Base-by-base conservation (phyloP, 352 stramenopile genomes). In the Thalassiosira mediterranea region DNA sequence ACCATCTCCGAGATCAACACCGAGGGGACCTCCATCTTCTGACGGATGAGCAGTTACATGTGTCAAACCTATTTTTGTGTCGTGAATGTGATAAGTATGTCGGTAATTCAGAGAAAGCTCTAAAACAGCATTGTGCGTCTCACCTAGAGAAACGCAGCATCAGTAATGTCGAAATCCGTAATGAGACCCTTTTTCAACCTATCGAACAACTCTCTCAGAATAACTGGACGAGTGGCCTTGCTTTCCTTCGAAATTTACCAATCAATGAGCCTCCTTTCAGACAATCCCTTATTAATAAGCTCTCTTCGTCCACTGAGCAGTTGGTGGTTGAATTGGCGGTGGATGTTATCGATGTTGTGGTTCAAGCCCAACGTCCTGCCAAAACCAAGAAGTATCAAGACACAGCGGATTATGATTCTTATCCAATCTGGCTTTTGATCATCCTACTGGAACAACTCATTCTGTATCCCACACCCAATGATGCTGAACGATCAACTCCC, bases 361-460 rank as follows among this genome's bases (percentile, higher is more conserved):
- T 44, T 57, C 19, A 13, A 57, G 23, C 48, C 1, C 11, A 29
- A 29, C 26, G 11, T 2, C 26, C 48, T 3, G 26, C 19, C 17
- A 1, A 57, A 23, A 13, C 48, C 19, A 31, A 23, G 26, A 13
- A 3, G 15, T 15, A 48, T 48, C 3, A 4, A 48, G 40, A 57
- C 48, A 4, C n/a, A 3, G 48, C 48, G n/a, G 19, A 13, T n/a
- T 57, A 26, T 4, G 48, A 57, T 29, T 29, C 48, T 13, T 26
- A 13, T 21, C 48, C 48, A 4, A n/a, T 57, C 7, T 57, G 48
- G 48, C 3, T 29, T 17, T 28, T 57, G 26, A 13, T 57, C 7
- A 57, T 57, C 1, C 48, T 57, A 3, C 25, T 37, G 15, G 48
- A 57, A 21, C 48, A 57, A 57, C 4, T 57, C 1, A 21, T 57